These are phyloP conservation scores for Xerocomus cyaneibrunnescens DNA, from an alignment of 1,284 basidiomycete genomes.

Conservation along the genomic window DNA sequence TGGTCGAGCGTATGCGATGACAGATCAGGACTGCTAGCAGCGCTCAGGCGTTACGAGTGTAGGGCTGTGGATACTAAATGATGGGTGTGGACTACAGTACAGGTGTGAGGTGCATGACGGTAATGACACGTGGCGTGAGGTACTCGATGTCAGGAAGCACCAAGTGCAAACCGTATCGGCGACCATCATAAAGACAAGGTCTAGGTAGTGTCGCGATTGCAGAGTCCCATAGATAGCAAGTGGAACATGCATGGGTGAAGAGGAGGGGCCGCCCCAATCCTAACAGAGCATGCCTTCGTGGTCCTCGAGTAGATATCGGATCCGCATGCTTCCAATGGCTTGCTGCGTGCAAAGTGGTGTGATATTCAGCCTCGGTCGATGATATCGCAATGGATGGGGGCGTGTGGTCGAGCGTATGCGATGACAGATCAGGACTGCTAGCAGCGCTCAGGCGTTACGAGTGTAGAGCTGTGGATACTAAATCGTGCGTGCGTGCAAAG, in stretches of 20 bases:
- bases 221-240: no score
- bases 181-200: slow-evolving; percentile 12
- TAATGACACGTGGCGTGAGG: slow-evolving; percentile 14
- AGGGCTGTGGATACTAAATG: slow-evolving; percentile 27
- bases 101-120: slow-evolving; percentile 6
- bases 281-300: no score
- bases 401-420: slow-evolving; percentile 35
- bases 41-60: no score
- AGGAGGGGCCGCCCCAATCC: no score
- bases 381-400: no score
- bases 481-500: slow-evolving; percentile 21
- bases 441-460: no score
- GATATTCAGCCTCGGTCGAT: no score
- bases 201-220: slow-evolving; percentile 13
- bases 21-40: no score
- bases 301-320: no score
- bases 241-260: no score
- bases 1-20: slow-evolving; percentile 36
- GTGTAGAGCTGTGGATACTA: slow-evolving; percentile 24
- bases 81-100: slow-evolving; percentile 24
- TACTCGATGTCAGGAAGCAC: slow-evolving; percentile 5
- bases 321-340: no score
- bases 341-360: no score
- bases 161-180: slow-evolving; percentile 17
- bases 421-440: slow-evolving; percentile 14